A percentile compares a stretch with the other conserved stretches of the same genome.
phyloP scores from a whole-genome alignment of 2,329 filamentous ascomycete species.

The Fusarium proliferatum region DNA sequence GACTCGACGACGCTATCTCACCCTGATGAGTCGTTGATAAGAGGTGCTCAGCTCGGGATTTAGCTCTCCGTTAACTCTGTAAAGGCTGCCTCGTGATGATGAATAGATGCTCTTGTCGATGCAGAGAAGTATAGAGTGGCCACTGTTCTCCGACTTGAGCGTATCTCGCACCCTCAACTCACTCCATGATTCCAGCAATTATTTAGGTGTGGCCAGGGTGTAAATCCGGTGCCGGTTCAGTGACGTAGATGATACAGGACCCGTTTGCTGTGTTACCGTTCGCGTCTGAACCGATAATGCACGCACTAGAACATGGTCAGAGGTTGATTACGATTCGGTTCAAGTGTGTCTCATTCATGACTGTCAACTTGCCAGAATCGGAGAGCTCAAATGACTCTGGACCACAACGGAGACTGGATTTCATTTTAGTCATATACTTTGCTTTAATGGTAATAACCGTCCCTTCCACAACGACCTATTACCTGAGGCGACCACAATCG shows the following conservation, averaged over 20 bases:
- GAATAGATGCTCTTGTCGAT: not conserved
- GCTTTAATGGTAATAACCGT: not conserved
- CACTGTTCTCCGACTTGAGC: not conserved
- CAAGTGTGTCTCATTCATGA: not conserved
- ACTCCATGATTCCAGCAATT: not conserved
- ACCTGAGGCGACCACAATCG: not conserved
- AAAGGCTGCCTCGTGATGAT: slow-evolving; percentile 1
- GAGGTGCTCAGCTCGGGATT: slow-evolving; percentile 24
- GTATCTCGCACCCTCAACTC: not conserved
- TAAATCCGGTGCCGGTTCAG: slow-evolving; percentile 2
- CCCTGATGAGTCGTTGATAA: slow-evolving; percentile 44
- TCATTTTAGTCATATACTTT: not conserved
- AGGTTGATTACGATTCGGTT: slow-evolving; percentile 14
- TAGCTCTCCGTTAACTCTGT: not conserved
- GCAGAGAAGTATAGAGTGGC: not conserved
- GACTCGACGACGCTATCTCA: slow-evolving; percentile 34
- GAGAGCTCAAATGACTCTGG: not conserved
- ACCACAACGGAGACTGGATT: not conserved
- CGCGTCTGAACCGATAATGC: slow-evolving; percentile 29
- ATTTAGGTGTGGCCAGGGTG: not conserved
- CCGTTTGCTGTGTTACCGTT: slow-evolving; percentile 6
- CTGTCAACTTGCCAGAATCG: not conserved
- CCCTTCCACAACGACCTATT: not conserved
- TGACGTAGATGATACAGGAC: slow-evolving; percentile 29
- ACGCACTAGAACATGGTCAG: slow-evolving; percentile 33